These are phyloP conservation scores for Inga leiocalycina DNA, from an alignment of 306 rosid species.

Conservation along the genomic window DNA sequence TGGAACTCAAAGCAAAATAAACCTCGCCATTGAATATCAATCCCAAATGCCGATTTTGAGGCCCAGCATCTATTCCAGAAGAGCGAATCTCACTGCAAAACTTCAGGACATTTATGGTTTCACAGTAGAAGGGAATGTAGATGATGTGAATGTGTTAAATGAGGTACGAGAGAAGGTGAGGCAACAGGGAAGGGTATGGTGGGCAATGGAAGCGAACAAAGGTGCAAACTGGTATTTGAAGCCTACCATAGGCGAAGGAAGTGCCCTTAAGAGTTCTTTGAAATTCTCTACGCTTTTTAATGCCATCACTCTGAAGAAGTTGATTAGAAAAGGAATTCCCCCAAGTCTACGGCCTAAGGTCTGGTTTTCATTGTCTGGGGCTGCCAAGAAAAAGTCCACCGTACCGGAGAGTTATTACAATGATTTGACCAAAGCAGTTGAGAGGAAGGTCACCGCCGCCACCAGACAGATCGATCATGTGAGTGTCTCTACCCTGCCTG, in stretches of 20 bases:
- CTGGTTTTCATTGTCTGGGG: slow-evolving; percentile 95
- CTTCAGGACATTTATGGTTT: slow-evolving; percentile 97
- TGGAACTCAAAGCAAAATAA: slow-evolving; percentile 79
- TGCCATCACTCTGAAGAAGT: slow-evolving; percentile 86
- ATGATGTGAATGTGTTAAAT: slow-evolving; percentile 94
- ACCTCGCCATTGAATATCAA: slow-evolving; percentile 85
- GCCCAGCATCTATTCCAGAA: slow-evolving; percentile 92
- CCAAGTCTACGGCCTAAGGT: slow-evolving; percentile 96
- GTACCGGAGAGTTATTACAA: slow-evolving; percentile 96
- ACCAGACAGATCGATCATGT: slow-evolving; percentile 98
- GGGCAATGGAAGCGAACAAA: slow-evolving; percentile 90
- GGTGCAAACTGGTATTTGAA: slow-evolving; percentile 96
- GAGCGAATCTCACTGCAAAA: slow-evolving; percentile 91
- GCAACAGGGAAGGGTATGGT: too few relatives aligned
- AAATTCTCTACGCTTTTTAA: slow-evolving; percentile 78
- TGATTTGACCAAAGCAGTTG: slow-evolving; percentile 83
- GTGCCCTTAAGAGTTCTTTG: slow-evolving; percentile 78
- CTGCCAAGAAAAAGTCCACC: slow-evolving; percentile 96
- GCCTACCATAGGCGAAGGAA: slow-evolving; percentile 71
- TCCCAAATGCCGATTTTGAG: slow-evolving; percentile 77
- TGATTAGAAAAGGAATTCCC: slow-evolving; percentile 93
- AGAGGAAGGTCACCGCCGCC: slow-evolving; percentile 96
- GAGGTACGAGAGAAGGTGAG: slow-evolving; percentile 98
- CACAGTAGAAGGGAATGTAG: slow-evolving; percentile 97
- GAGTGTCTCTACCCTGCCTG: slow-evolving; percentile 34